phyloP scores from a whole-genome alignment of 164 flowering plant genomes.

The grape (Vitis vinifera) region ASM3070453v1 NC_081807.1:19786001-19786500 shows the following conservation, averaged over 20 bases:
- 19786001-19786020: slow-evolving; percentile 43
- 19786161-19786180: slow-evolving; percentile 10
- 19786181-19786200: slow-evolving; percentile 5
- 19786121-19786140: slow-evolving; percentile 7
- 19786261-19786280: slow-evolving; percentile 82
- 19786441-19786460: slow-evolving; percentile 35
- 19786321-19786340: slow-evolving; percentile 77
- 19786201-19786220: slow-evolving; percentile 8
- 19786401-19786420: slow-evolving; percentile 55
- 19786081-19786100: slow-evolving; percentile 43
- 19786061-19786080: slow-evolving; percentile 16
- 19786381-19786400: slow-evolving; percentile 65
- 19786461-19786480: slow-evolving; percentile 58
- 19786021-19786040: slow-evolving; percentile 31
- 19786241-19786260: slow-evolving; percentile 67
- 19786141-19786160: slow-evolving; percentile 1
- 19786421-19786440: slow-evolving; percentile 38
- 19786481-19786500: slow-evolving; percentile 73
- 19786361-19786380: slow-evolving; percentile 82
- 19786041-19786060: slow-evolving; percentile 13
- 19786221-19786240: slow-evolving; percentile 55
- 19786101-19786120: slow-evolving; percentile 13
- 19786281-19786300: slow-evolving; percentile 65
- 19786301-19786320: slow-evolving; percentile 71
- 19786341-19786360: slow-evolving; percentile 87